phyloP scores from a whole-genome alignment of 2,329 filamentous ascomycete species.

The Stemphylium beticola region DNA sequence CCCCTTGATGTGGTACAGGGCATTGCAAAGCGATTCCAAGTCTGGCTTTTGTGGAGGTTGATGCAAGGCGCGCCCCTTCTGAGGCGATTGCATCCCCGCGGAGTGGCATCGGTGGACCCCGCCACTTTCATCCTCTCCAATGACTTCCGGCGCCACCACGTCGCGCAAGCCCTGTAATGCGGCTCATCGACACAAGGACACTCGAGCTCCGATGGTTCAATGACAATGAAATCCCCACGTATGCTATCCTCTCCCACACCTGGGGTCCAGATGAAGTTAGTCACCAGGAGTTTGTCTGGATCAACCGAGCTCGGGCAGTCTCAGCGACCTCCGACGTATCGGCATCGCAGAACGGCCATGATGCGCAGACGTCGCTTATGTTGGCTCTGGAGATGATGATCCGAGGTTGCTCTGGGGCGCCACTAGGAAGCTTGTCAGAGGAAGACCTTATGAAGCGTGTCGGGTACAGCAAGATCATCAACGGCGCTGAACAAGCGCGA shows the following conservation, averaged over 20 bases:
- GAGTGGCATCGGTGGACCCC: slow-evolving; percentile 8
- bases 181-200: slow-evolving; percentile 34
- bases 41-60: neutral
- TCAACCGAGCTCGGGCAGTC: slow-evolving; percentile 19
- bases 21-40: too few relatives aligned
- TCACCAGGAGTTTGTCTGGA: slow-evolving; percentile 26
- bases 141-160: neutral
- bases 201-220: slow-evolving; percentile 29
- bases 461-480: slow-evolving; percentile 27
- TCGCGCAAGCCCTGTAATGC: slow-evolving; percentile 23
- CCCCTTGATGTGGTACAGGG: too few relatives aligned
- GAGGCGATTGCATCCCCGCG: neutral
- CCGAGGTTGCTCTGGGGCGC: slow-evolving; percentile 13
- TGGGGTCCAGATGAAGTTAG: slow-evolving; percentile 27
- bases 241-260: slow-evolving; percentile 34
- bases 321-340: slow-evolving; percentile 4
- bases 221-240: slow-evolving; percentile 27
- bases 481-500: slow-evolving; percentile 20
- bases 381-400: slow-evolving; percentile 30
- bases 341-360: slow-evolving; percentile 6
- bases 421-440: slow-evolving; percentile 15
- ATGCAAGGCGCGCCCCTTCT: neutral
- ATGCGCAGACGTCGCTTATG: slow-evolving; percentile 20
- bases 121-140: slow-evolving; percentile 1
- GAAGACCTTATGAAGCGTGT: slow-evolving; percentile 21